These are phyloP conservation scores for Alternaria atra DNA, from an alignment of 2,329 filamentous ascomycete genomes.

Conservation along the genomic window DNA sequence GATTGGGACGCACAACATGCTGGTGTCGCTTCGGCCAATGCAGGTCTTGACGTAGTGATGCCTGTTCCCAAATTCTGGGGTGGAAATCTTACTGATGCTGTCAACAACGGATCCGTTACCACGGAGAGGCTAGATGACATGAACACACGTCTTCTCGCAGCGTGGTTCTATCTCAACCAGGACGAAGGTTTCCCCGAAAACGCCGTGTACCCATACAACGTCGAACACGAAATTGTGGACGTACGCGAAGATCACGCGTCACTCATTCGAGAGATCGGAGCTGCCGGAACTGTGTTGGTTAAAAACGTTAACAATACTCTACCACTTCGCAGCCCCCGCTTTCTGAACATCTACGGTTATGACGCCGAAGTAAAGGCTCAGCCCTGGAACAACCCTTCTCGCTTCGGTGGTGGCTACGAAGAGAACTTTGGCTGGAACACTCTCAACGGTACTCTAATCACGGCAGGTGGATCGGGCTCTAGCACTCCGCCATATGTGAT, in stretches of 20 bases:
- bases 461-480: slow-evolving; percentile 51
- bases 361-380: slow-evolving; percentile 48
- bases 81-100: slow-evolving; percentile 40
- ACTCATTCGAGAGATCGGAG: slow-evolving; percentile 53
- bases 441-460: slow-evolving; percentile 54
- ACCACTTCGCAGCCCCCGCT: slow-evolving; percentile 58
- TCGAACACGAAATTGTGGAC: slow-evolving; percentile 56
- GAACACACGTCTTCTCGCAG: slow-evolving; percentile 41
- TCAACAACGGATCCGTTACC: slow-evolving; percentile 40
- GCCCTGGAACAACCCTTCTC: slow-evolving; percentile 50
- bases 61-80: slow-evolving; percentile 45
- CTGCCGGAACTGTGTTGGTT: slow-evolving; percentile 53
- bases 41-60: slow-evolving; percentile 60
- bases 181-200: slow-evolving; percentile 46
- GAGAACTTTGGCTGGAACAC: slow-evolving; percentile 50
- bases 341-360: slow-evolving; percentile 52
- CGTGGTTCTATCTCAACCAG: slow-evolving; percentile 49
- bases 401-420: slow-evolving; percentile 52
- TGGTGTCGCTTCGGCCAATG: slow-evolving; percentile 56
- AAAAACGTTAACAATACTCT: slow-evolving; percentile 65
- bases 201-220: slow-evolving; percentile 33
- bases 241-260: slow-evolving; percentile 54
- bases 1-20: slow-evolving; percentile 59
- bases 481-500: slow-evolving; percentile 53
- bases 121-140: slow-evolving; percentile 41